These are phyloP conservation scores for Quercus variabilis DNA, from an alignment of 306 rosid genomes.

Conservation along the genomic window DNA sequence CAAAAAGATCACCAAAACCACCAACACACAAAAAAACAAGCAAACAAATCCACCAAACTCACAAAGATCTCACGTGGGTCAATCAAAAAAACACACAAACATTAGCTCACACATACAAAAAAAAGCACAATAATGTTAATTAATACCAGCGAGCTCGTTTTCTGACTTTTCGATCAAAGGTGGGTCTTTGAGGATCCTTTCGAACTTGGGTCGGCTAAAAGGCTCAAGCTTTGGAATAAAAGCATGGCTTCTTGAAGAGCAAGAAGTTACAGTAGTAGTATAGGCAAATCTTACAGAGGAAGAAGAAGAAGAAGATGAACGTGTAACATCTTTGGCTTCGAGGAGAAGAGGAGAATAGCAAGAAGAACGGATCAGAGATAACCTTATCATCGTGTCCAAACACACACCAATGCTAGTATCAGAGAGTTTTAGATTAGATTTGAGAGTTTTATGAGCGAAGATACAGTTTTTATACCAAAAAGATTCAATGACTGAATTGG, in stretches of 20 bases:
- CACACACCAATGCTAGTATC: neutral
- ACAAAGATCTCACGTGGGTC: neutral
- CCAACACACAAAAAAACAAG: neutral
- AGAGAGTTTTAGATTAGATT: neutral
- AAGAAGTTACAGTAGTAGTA: constrained; percentile 32
- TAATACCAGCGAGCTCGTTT: constrained; percentile 59
- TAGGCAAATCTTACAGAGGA: constrained; percentile 18
- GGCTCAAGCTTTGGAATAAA: constrained; percentile 82
- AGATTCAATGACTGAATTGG: too few relatives aligned
- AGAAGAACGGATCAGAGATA: constrained; percentile 46
- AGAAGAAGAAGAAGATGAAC: constrained; percentile 1
- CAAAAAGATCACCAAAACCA: neutral
- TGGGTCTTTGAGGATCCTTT: constrained; percentile 61
- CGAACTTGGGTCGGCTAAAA: constrained; percentile 66
- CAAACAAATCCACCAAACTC: neutral
- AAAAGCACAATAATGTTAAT: neutral
- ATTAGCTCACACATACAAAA: neutral
- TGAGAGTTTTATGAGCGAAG: neutral
- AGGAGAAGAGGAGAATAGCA: constrained; percentile 36
- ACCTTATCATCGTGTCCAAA: constrained; percentile 36
- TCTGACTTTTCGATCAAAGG: constrained; percentile 73
- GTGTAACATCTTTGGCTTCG: constrained; percentile 32
- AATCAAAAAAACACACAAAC: neutral
- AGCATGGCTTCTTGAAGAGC: constrained; percentile 53
- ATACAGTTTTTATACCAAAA: neutral